Base-by-base conservation (phyloP, 352 stramenopile genomes). In the Lagenidium giganteum region DNA sequence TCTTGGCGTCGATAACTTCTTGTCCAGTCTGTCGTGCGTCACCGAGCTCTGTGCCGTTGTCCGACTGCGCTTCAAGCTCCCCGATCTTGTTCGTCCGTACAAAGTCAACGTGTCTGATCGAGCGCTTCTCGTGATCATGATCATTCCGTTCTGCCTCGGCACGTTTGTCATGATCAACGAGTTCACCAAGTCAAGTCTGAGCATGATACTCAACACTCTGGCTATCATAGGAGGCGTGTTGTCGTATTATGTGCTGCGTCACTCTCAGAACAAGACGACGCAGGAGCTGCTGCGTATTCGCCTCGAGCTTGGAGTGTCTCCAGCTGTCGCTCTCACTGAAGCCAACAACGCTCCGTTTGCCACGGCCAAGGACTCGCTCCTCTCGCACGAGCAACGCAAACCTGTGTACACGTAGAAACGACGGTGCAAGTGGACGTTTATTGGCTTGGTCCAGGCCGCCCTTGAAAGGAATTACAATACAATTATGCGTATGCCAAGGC, bases 91-190 rank as follows among this genome's bases (percentile, higher is more conserved):
- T 26, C 72, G 80, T 29, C 77, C 79, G 30, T 93, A 86, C 54
- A 66, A 69, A 36, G 73, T 88, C 21, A 80, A 80, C 33, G 46
- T 88, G n/a, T 86, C 72, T 39, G 71, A 88, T 37, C 55, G 54
- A 13, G 55, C 64, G 14, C 49, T 92, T 36, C 40, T 66, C n/a
- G 20, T 71, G 12, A 45, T 63, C 13, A 73, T 82, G 40, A 42
- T 67, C 8, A 59, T 89, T 41, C 67, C 76, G 39, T 64, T 91
- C n/a, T 43, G 61, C 11, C 65, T 93, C 21, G 78, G 75, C 18
- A 43, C 75, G 9, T 87, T 90, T 38, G 77, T 93, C 39, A 79
- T 93, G 61, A 23, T 80, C 3, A 93, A 86, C 61, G 81, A 88
- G 54, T 52, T 90, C 55, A 70, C 79, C 49, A 92, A 92, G 60